phyloP scores from a whole-genome alignment of 331 rosid species.

The Pyracantha coccinea region DNA sequence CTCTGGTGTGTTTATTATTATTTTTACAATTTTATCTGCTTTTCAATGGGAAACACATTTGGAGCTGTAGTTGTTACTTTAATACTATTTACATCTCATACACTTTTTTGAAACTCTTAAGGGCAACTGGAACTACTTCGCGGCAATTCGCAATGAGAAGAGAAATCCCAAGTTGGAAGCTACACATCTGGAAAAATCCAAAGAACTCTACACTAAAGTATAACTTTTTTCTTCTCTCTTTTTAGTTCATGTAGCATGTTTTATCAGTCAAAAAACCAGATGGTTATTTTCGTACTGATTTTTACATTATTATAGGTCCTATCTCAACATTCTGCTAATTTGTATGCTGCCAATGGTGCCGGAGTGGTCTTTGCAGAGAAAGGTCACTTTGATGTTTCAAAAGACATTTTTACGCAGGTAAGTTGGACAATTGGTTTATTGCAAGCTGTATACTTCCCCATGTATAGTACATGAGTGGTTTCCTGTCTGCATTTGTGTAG shows the following conservation, averaged over 20 bases:
- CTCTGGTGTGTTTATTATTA: constrained; percentile 51
- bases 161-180: constrained; percentile 98
- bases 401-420: constrained; percentile 95
- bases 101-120: constrained; percentile 30
- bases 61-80: constrained; percentile 11
- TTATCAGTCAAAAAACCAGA: neutral
- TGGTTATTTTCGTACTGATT: neutral
- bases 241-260: neutral
- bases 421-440: constrained; percentile 12
- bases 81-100: constrained; percentile 15
- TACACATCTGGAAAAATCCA: constrained; percentile 93
- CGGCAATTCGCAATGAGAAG: constrained; percentile 97
- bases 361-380: constrained; percentile 96
- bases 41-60: constrained; percentile 2
- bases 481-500: constrained; percentile 36
- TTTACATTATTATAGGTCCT: constrained; percentile 54
- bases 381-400: constrained; percentile 98
- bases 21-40: constrained; percentile 8
- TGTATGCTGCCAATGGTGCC: constrained; percentile 98
- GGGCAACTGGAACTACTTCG: constrained; percentile 99
- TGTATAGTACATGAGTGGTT: constrained; percentile 4
- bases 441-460: neutral
- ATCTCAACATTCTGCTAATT: constrained; percentile 84
- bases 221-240: constrained; percentile 10
- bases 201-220: constrained; percentile 91